These are phyloP conservation scores for Striga asiatica DNA, from an alignment of 257 asterid species.

Conservation along the genomic window DNA sequence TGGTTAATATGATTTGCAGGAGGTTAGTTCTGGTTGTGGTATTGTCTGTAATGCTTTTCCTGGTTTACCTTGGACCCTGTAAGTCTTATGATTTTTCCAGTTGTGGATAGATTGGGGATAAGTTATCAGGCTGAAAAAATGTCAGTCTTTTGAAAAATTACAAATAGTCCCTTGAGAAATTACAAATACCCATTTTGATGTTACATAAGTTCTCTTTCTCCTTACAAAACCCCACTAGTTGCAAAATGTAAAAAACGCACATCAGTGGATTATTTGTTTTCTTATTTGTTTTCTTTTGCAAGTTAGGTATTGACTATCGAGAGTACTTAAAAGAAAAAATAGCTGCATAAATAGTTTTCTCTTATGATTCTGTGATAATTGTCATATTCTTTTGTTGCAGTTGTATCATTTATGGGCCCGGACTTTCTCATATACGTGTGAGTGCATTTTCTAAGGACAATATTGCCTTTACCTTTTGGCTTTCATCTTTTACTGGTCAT, in stretches of 20 bases:
- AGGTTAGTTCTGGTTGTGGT: slow-evolving; percentile 44
- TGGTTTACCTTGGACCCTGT: slow-evolving; percentile 83
- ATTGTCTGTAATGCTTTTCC: slow-evolving; percentile 69
- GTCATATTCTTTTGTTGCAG: slow-evolving; percentile 31
- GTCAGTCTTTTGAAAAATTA: too few relatives aligned
- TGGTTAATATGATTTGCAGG: slow-evolving; percentile 29
- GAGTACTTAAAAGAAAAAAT: too few relatives aligned
- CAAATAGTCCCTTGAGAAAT: too few relatives aligned
- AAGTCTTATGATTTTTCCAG: slow-evolving; percentile 23
- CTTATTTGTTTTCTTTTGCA: background rate
- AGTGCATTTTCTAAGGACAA: slow-evolving; percentile 19
- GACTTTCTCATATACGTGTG: slow-evolving; percentile 67
- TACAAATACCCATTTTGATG: too few relatives aligned
- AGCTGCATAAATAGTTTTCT: too few relatives aligned
- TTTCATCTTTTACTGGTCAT: too few relatives aligned
- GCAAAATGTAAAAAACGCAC: background rate
- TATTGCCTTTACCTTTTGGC: background rate
- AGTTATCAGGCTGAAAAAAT: too few relatives aligned
- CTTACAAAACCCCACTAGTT: too few relatives aligned
- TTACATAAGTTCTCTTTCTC: too few relatives aligned
- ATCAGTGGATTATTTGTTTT: background rate
- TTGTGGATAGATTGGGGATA: background rate
- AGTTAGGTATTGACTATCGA: too few relatives aligned
- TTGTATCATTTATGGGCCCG: slow-evolving; percentile 70
- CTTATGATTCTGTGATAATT: too few relatives aligned